Evolutionary conservation across 495 filamentous ascomycete genomes (phyloP).

Genomic region (Aspergillus steynii): DNA sequence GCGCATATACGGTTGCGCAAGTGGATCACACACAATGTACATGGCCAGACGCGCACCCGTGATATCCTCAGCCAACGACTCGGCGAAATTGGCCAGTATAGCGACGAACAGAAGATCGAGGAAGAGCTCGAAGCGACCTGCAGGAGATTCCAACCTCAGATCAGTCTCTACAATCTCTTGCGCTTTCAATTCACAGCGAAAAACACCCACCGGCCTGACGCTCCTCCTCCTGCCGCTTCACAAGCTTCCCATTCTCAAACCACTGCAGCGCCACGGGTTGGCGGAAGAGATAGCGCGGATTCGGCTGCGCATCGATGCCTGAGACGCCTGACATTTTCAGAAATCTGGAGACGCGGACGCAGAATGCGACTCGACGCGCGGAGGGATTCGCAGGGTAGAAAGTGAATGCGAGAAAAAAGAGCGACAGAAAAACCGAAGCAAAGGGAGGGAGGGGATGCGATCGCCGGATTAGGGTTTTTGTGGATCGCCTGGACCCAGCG

Average conservation of each 20-base stretch:
- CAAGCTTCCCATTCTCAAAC: constrained; percentile 36
- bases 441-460: not conserved
- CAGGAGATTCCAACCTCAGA: not conserved
- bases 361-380: not conserved
- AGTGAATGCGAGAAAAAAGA: not conserved
- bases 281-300: constrained; percentile 33
- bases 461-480: not conserved
- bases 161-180: constrained; percentile 1
- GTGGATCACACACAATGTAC: constrained; percentile 34
- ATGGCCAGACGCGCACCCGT: constrained; percentile 46
- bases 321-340: not conserved
- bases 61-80: constrained; percentile 45
- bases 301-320: constrained; percentile 22
- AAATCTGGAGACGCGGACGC: not conserved
- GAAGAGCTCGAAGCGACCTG: constrained; percentile 50
- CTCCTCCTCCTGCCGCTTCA: constrained; percentile 37
- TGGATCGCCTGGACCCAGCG: not conserved
- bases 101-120: constrained; percentile 51
- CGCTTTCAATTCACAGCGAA: not conserved
- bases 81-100: constrained; percentile 45
- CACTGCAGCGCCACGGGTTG: constrained; percentile 43
- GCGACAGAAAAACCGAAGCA: not conserved
- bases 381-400: not conserved
- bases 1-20: too few relatives aligned
- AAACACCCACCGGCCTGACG: constrained; percentile 31